phyloP scores from a whole-genome alignment of 192 early-diverging fungal species.

The Mortierella antarctica region DNA sequence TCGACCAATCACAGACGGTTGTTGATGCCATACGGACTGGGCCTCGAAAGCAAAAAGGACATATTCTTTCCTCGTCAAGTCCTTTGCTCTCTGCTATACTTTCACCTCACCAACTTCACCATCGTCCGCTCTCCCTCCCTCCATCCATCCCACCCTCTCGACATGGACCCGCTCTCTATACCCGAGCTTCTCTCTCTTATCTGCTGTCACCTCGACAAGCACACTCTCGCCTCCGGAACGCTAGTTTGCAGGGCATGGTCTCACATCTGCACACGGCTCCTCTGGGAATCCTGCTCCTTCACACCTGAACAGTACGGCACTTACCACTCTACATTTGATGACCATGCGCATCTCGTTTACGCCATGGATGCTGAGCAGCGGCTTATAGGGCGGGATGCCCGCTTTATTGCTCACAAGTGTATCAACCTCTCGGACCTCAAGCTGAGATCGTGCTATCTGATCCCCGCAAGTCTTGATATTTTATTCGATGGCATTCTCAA shows the following conservation, averaged over 20 bases:
- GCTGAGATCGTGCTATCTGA: conserved; percentile 12
- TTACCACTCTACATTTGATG: conserved; percentile 23
- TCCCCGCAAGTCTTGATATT: conserved; percentile 30
- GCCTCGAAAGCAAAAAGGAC: neutral
- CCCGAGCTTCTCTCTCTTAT: conserved; percentile 23
- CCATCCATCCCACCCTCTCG: neutral
- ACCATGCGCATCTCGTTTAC: conserved; percentile 30
- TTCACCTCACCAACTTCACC: neutral
- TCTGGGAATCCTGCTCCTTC: conserved; percentile 39
- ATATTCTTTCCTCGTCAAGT: neutral
- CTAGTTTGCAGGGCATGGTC: conserved; percentile 20
- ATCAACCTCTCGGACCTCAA: conserved; percentile 14
- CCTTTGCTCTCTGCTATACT: neutral
- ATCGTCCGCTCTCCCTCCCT: neutral
- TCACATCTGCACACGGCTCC: conserved; percentile 12
- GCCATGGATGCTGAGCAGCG: conserved; percentile 28
- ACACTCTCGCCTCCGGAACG: conserved; percentile 8
- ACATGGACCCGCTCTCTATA: conserved; percentile 26
- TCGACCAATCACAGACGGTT: neutral
- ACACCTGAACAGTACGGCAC: conserved; percentile 30
- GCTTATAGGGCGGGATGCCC: conserved; percentile 34
- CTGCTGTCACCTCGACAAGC: conserved; percentile 23
- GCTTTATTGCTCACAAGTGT: conserved; percentile 48
- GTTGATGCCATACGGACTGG: too few relatives aligned
- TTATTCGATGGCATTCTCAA: conserved; percentile 27